A percentile compares a stretch with the other conserved stretches of the same genome.
These are phyloP conservation scores for Leptographium flavum DNA, from an alignment of 2,329 filamentous ascomycete genomes.

Conservation along the genomic window DNA sequence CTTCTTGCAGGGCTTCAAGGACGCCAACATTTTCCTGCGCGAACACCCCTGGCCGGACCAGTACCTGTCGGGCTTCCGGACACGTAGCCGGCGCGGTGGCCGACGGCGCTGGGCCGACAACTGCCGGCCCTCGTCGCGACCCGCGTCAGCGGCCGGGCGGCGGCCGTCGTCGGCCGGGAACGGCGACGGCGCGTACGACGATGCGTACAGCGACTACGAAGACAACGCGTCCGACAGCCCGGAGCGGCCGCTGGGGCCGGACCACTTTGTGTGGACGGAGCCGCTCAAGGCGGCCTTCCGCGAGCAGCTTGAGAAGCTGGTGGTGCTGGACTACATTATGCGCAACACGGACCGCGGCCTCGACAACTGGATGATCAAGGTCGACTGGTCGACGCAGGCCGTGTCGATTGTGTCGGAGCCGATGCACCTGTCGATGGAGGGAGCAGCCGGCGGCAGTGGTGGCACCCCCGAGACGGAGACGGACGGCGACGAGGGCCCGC, in stretches of 20 bases:
- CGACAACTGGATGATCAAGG: slow-evolving; percentile 99
- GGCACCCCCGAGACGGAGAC: slow-evolving; percentile 22
- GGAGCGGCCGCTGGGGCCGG: slow-evolving; percentile 25
- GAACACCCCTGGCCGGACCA: slow-evolving; percentile 97
- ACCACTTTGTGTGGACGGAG: slow-evolving; percentile 74
- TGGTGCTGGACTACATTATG: slow-evolving; percentile 98
- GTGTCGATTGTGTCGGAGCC: slow-evolving; percentile 82
- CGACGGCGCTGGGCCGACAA: slow-evolving; percentile 68
- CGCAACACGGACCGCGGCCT: slow-evolving; percentile 91
- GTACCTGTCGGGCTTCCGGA: slow-evolving; percentile 54
- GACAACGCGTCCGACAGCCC: slow-evolving; percentile 14
- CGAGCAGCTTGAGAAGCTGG: slow-evolving; percentile 90
- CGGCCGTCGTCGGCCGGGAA: neutral
- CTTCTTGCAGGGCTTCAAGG: slow-evolving; percentile 92
- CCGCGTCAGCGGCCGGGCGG: slow-evolving; percentile 43
- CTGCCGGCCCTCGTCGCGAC: slow-evolving; percentile 50
- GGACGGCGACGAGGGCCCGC: slow-evolving; percentile 25
- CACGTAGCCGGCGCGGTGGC: slow-evolving; percentile 40
- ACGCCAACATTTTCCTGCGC: slow-evolving; percentile 87
- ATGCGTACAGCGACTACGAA: slow-evolving; percentile 17
- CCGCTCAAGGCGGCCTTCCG: slow-evolving; percentile 78
- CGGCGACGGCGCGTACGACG: slow-evolving; percentile 1
- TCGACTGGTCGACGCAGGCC: slow-evolving; percentile 70
- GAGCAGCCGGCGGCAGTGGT: slow-evolving; percentile 16
- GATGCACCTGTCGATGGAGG: slow-evolving; percentile 49